Base-by-base conservation (phyloP, 2,329 filamentous ascomycete species). In the Ilyonectria mors-panacis region DNA sequence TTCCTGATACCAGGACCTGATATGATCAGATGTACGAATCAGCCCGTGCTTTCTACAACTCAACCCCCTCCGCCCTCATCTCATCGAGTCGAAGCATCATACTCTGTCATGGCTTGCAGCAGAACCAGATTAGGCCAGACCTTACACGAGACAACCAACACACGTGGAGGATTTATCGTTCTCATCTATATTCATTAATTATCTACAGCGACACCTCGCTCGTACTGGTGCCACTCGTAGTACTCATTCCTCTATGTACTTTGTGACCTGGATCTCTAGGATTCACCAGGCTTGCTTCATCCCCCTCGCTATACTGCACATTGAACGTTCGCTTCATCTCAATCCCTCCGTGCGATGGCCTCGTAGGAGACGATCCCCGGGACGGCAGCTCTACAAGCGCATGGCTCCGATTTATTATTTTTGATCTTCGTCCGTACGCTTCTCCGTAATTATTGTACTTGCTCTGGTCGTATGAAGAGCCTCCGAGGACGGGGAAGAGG, bases 401-500 rank as follows among this genome's bases (percentile, higher is more conserved):
- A 21, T 66, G 73, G 12, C 56, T 75, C 6, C 73, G 58, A 19
- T 66, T 75, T 35, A 74, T 51, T 0, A 74, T 67, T 9, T 68
- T 65, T 21, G 73, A 75, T 6, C 73, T 70, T 12, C 68, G 65
- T 1, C 70, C 71, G 4, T 74, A 74, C 3, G 68, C 39, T 1
- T 73, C 72, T 0, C 66, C 70, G 30, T 72, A 71, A 26, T 73
- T 69, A 17, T 73, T 69, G 59, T 75, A 74, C 4, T 68, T 74
- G 71, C 73, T 75, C 23, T 73, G 66, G 54, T 73, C 71, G 58
- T 74, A 56, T 3, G 73, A 72, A 2, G 73, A 75, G 17, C 73
- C 73, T 15, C 73, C 73, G 2, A 75, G 69, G 13, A 64, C 45
- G 85, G 75, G 75, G 26, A 73, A 75, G 1, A 75, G 7, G 1